Evolutionary conservation across 805 yeast genomes (phyloP).

Genomic region (Yarrowia deformans): DNA sequence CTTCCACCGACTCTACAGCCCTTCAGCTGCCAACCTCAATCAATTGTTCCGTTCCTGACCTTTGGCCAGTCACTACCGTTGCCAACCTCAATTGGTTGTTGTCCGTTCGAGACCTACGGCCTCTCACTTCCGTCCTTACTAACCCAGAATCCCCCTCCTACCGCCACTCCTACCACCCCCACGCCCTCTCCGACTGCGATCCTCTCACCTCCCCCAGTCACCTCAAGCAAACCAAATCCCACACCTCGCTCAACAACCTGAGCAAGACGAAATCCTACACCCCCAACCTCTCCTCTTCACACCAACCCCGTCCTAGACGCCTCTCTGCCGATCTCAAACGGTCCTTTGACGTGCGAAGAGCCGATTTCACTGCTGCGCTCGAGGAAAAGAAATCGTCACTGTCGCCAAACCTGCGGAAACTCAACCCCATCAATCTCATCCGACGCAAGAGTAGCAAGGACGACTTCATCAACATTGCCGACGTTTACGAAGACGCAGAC

Average conservation of each 20-base stretch:
- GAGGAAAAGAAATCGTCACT: conserved; percentile 14
- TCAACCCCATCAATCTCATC: conserved; percentile 30
- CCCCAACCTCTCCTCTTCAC: neutral
- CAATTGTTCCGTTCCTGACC: too few relatives aligned
- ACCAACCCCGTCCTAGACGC: neutral
- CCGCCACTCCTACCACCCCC: neutral
- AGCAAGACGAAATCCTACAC: neutral
- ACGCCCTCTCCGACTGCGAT: neutral
- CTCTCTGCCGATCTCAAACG: conserved; percentile 16
- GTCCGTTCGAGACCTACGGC: neutral
- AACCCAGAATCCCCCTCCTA: conserved; percentile 13
- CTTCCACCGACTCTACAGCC: too few relatives aligned
- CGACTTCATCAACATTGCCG: conserved; percentile 21
- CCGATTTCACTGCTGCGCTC: conserved; percentile 15
- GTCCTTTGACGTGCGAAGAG: conserved; percentile 21
- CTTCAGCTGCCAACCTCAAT: too few relatives aligned
- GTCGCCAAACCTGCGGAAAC: conserved; percentile 40
- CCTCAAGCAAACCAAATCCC: neutral
- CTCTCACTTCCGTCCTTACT: conserved; percentile 2
- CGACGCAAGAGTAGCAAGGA: conserved; percentile 5
- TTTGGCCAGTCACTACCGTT: too few relatives aligned
- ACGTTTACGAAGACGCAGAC: conserved; percentile 9
- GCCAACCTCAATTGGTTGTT: neutral
- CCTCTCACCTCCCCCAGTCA: neutral
- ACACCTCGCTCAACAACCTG: neutral